Evolutionary conservation across 2,329 filamentous ascomycete species (phyloP).

Genomic region (Gyromitra esculenta): DNA sequence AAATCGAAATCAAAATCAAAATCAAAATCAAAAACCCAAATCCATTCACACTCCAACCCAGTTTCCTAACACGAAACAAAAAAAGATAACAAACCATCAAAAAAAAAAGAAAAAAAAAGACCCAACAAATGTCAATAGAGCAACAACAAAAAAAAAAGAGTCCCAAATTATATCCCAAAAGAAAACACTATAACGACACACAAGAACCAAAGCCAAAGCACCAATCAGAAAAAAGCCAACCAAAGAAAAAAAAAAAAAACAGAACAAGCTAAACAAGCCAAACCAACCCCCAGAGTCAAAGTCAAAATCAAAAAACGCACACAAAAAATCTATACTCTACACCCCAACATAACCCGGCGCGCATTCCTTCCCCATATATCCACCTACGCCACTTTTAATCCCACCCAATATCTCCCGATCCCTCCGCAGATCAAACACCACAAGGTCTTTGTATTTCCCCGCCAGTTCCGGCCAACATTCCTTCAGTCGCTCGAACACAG

Average conservation of each 20-base stretch:
- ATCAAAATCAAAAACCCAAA: constrained; percentile 10
- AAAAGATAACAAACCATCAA: constrained; percentile 59
- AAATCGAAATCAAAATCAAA: neutral
- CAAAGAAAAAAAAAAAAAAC: neutral
- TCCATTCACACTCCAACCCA: constrained; percentile 17
- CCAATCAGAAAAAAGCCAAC: neutral
- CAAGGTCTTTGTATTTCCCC: constrained; percentile 30
- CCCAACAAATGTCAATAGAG: too few species aligned
- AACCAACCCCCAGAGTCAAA: too few species aligned
- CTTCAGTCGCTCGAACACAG: constrained; percentile 38
- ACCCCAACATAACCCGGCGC: constrained; percentile 9
- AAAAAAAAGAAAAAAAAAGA: neutral
- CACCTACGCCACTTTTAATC: constrained; percentile 4
- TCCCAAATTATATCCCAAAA: constrained; percentile 30
- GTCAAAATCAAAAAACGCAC: too few species aligned
- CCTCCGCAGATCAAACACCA: constrained; percentile 32
- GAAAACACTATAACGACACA: neutral
- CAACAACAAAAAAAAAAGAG: neutral
- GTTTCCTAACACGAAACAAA: neutral
- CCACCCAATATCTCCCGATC: constrained; percentile 9
- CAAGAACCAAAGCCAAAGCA: neutral
- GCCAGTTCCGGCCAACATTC: constrained; percentile 48
- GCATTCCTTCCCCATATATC: constrained; percentile 12
- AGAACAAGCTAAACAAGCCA: neutral
- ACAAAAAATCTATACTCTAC: neutral